Conservation (phyloP, 495 filamentous ascomycete genomes). For the Xylaria venustula region DNA sequence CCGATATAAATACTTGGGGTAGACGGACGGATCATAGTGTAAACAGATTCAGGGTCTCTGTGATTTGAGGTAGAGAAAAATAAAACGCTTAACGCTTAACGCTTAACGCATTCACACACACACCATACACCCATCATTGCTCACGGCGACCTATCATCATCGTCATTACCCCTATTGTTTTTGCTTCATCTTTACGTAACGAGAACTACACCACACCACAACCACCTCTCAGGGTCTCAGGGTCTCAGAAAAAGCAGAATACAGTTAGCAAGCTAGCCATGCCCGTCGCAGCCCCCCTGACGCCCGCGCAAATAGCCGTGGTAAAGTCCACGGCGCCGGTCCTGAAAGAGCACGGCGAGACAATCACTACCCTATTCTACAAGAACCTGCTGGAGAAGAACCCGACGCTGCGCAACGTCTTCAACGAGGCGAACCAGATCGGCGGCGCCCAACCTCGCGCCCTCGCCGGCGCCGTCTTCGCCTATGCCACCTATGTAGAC, state of each 20-base stretch:
- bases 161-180: too few relatives aligned
- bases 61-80: too few relatives aligned
- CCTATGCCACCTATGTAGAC: conserved; percentile 71
- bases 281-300: conserved; percentile 32
- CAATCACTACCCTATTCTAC: conserved; percentile 70
- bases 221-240: too few relatives aligned
- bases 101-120: too few relatives aligned
- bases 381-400: conserved; percentile 60
- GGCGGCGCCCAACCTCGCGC: conserved; percentile 65
- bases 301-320: conserved; percentile 45
- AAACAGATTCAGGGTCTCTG: too few relatives aligned
- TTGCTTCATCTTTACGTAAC: too few relatives aligned
- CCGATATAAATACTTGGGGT: neutral
- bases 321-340: conserved; percentile 63
- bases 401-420: conserved; percentile 62
- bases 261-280: too few relatives aligned
- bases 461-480: conserved; percentile 64
- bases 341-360: conserved; percentile 61
- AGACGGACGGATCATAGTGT: neutral
- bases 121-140: too few relatives aligned
- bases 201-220: too few relatives aligned
- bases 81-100: too few relatives aligned
- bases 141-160: too few relatives aligned
- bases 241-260: too few relatives aligned
- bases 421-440: conserved; percentile 64